Base-by-base conservation (phyloP, 73 alveolate genomes). In the Diophrys appendiculata region DNA sequence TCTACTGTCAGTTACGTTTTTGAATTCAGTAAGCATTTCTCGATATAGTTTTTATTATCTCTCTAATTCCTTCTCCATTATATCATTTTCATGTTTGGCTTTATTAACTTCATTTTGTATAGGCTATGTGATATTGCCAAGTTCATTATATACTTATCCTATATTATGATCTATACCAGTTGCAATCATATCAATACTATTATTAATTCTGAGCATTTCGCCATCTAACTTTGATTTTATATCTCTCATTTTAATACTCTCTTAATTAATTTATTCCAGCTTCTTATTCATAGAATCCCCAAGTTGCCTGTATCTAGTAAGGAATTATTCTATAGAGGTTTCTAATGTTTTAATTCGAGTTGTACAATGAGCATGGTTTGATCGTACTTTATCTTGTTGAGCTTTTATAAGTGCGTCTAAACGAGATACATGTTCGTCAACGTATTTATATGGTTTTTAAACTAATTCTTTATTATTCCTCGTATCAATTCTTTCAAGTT, bases 401-500 rank as follows among this genome's bases (percentile, higher is more conserved):
- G 26, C 14, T 60, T 60, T 60, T 14, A 60, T 60, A 13, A 22
- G 33, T 11, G 26, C n/a, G 71, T 14, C 30, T 3, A 60, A 3
- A 11, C 30, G 33, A 11, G 26, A 14, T 25, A 14, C 30, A 3
- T 22, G 31, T 60, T 67, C 67, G 27, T 65, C 28, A 24, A 77
- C 31, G 11, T 32, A 30, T 8, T 67, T 64, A 31, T 65, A 65
- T 31, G 73, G 70, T 26, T 52, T 32, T 13, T 77, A 78, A 5
- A 77, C 65, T 67, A 54, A 25, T 56, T 30, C 54, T 34, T 67
- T 29, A 13, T 35, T 52, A 25, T 55, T 32, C 27, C 72, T 64
- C 14, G 55, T 77, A 22, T 77, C 87, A 14, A 77, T 31, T 67
- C 73, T 35, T 67, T 77, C 87, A 31, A 77, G 72, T 22, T 31